A percentile compares a stretch with the other conserved stretches of the same genome.
phyloP scores from a whole-genome alignment of 768 basidiomycete genomes.

The Rhizopogon vesiculosus region DNA sequence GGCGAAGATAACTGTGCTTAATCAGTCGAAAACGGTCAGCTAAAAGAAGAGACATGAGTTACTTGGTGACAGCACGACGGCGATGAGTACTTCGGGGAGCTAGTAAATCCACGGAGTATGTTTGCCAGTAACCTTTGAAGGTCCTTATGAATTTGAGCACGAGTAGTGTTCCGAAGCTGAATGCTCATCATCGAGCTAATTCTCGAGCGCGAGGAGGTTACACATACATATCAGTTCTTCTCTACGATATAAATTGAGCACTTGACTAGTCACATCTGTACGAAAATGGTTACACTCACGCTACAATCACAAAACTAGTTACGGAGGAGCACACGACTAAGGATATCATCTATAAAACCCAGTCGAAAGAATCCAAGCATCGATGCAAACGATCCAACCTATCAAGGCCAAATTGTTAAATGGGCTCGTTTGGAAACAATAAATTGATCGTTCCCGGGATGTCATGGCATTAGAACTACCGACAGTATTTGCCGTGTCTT shows the following conservation, averaged over 20 bases:
- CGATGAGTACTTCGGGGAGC: constrained; percentile 86
- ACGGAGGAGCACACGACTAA: constrained; percentile 81
- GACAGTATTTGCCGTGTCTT: constrained; percentile 37
- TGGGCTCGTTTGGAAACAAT: neutral
- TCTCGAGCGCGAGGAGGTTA: constrained; percentile 60
- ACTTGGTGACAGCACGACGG: constrained; percentile 78
- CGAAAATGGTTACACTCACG: constrained; percentile 40
- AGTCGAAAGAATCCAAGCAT: constrained; percentile 82
- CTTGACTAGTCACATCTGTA: neutral
- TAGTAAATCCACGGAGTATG: constrained; percentile 69
- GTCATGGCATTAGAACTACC: constrained; percentile 75
- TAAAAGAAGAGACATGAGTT: too few relatives aligned
- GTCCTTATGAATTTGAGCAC: constrained; percentile 61
- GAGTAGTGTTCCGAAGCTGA: constrained; percentile 70
- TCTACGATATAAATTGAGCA: constrained; percentile 28
- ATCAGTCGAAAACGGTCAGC: neutral
- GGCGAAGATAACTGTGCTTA: constrained; percentile 59
- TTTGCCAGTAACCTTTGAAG: constrained; percentile 47
- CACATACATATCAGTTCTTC: constrained; percentile 90
- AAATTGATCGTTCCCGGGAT: constrained; percentile 51
- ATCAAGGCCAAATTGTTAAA: neutral
- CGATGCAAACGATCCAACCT: constrained; percentile 85
- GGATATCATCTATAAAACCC: constrained; percentile 90
- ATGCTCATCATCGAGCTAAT: constrained; percentile 50
- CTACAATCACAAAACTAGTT: constrained; percentile 78